Conservation (phyloP, 495 filamentous ascomycete genomes). For the Penicillium goetzii region DNA sequence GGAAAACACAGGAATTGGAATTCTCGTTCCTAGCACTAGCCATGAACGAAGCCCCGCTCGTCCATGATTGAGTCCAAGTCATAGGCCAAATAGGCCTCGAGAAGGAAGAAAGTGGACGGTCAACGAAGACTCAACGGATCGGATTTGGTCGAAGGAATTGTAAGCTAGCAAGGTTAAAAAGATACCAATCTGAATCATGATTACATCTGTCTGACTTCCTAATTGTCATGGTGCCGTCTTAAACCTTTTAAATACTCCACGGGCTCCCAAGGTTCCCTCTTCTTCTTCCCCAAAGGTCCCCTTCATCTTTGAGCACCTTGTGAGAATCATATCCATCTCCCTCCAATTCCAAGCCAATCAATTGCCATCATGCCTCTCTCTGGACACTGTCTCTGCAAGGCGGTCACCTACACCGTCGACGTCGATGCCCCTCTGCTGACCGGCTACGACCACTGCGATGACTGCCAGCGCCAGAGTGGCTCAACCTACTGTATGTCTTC, state of each 20-base stretch:
- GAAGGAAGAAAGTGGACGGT: neutral
- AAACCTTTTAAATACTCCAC: slow-evolving; percentile 37
- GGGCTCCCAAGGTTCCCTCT: slow-evolving; percentile 21
- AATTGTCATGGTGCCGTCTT: neutral
- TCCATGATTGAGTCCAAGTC: neutral
- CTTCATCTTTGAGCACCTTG: slow-evolving; percentile 38
- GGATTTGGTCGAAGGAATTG: neutral
- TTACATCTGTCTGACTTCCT: neutral
- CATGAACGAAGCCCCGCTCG: neutral
- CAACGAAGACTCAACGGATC: neutral
- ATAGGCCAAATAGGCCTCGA: neutral
- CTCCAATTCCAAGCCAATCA: neutral
- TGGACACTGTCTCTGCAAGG: slow-evolving; percentile 72
- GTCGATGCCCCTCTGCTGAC: slow-evolving; percentile 57
- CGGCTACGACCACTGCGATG: slow-evolving; percentile 73
- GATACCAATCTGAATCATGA: neutral
- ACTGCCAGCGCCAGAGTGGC: slow-evolving; percentile 71
- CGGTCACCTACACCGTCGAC: slow-evolving; percentile 65
- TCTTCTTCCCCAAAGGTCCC: slow-evolving; percentile 33
- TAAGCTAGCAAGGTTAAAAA: neutral
- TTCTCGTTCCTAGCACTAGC: neutral
- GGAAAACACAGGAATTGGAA: neutral
- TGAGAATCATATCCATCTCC: slow-evolving; percentile 21
- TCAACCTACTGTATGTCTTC: slow-evolving; percentile 63
- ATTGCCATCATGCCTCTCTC: slow-evolving; percentile 62